Evolutionary conservation across 352 stramenopile species (phyloP).

Genomic region (Peronospora farinosa): DNA sequence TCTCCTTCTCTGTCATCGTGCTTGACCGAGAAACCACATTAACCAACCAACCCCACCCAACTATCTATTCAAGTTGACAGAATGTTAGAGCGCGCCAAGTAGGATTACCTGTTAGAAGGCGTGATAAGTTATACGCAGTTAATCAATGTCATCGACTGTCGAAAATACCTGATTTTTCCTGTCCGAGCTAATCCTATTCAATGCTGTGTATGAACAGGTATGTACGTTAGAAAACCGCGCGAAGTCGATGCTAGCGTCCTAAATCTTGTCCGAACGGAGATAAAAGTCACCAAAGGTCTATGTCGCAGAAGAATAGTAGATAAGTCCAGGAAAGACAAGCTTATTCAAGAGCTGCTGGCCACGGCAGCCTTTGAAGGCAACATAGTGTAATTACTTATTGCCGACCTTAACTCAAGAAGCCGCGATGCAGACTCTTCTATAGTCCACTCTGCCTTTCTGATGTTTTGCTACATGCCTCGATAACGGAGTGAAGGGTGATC

Average conservation of each 20-base stretch:
- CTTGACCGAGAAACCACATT: not conserved
- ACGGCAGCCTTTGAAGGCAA: too few relatives aligned
- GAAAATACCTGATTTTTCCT: not conserved
- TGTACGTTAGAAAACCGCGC: not conserved
- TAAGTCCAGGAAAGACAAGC: too few relatives aligned
- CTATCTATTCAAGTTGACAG: constrained; percentile 31
- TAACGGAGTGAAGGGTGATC: constrained; percentile 1
- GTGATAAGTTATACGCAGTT: constrained; percentile 35
- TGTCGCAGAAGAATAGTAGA: not conserved
- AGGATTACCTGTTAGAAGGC: constrained; percentile 35
- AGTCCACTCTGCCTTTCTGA: constrained; percentile 27
- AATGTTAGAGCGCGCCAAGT: constrained; percentile 22
- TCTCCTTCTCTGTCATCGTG: constrained; percentile 14
- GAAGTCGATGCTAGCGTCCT: not conserved
- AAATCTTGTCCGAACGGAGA: constrained; percentile 11
- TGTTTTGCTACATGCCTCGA: constrained; percentile 11
- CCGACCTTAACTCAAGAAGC: constrained; percentile 15
- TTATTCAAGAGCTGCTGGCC: too few relatives aligned
- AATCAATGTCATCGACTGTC: constrained; percentile 23
- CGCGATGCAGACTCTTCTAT: constrained; percentile 18
- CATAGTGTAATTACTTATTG: constrained; percentile 11
- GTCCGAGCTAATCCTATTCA: too few relatives aligned
- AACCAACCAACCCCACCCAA: not conserved
- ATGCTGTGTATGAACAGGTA: not conserved
- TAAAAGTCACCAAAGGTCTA: constrained; percentile 7